Evolutionary conservation across 192 early-diverging fungal genomes (phyloP), one percentile per base, ranked within the genome.

Genomic region (Podila epicladia): DNA sequence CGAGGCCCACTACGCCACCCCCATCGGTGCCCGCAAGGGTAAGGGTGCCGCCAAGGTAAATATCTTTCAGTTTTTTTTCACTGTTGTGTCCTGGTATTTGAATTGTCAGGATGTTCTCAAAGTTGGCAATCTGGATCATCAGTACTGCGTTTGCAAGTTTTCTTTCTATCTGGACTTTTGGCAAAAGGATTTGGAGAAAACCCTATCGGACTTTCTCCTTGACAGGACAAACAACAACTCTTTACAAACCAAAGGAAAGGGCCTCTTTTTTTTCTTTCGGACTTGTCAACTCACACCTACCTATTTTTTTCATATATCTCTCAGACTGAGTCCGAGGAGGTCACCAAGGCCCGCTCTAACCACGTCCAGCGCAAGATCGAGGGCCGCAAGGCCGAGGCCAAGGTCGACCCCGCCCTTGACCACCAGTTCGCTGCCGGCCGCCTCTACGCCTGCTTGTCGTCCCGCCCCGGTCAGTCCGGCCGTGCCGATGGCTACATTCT

Each of bases 401-500:
- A 95, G 85, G 92, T 99, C 64, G 97, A 97, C 72, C 80, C 89
- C 68, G 90, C 90, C 67, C 86, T 99, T 69, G 95, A 95, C 68
- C 94, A 97, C 85, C 97, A 98, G 91, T 97, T 99, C 84, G 89
- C 87, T 85, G 91, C 96, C 67, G 96, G 96, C 79, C 95, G 96
- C 90, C 87, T 95, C 73, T 97, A 89, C 82, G 97, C 97, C 82
- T 91, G 92, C 83, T 88, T 99, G 82, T 84, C 96, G 50, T 99
- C 97, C 71, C 94, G 97, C 82, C 98, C 97, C 37, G 98, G 98
- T 82, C 98, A 99, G 90, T 94, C 94, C 82, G 98, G 98, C 72
- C 94, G 98, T 84, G 89, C 90, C 75, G 98, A 99, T 86, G 98
- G 98, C 64, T 98, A 98, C 92, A 94, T 99, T 82, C 91, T 99